These are phyloP conservation scores for Leccinum boreale DNA, from an alignment of 768 basidiomycete genomes.

Conservation along the genomic window DNA sequence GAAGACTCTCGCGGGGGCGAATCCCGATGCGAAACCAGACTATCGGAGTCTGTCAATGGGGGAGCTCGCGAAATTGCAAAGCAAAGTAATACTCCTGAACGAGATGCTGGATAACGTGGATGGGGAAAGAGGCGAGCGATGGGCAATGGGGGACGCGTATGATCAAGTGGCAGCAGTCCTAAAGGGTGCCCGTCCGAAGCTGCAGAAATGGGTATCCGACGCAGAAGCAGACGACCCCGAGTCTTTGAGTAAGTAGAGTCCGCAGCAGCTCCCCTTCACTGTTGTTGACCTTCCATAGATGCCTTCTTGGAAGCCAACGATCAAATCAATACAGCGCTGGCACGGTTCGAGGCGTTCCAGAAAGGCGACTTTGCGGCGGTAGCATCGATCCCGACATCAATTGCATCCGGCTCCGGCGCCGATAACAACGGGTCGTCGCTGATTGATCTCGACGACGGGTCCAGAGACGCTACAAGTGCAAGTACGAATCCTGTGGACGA, in stretches of 20 bases:
- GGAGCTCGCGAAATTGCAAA: conserved; percentile 92
- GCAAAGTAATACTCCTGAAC: conserved; percentile 92
- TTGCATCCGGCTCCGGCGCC: conserved; percentile 32
- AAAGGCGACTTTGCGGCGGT: conserved; percentile 80
- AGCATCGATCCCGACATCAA: conserved; percentile 65
- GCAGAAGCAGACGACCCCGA: conserved; percentile 88
- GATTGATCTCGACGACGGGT: conserved; percentile 73
- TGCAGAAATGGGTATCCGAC: conserved; percentile 98
- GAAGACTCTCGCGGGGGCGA: conserved; percentile 92
- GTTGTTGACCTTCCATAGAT: conserved; percentile 43
- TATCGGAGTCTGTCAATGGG: conserved; percentile 86
- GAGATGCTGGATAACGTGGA: conserved; percentile 96
- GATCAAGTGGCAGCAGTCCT: conserved; percentile 92
- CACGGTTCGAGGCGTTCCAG: conserved; percentile 91
- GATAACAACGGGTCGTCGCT: conserved; percentile 44
- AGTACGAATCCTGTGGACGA: conserved; percentile 44
- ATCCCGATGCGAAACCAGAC: conserved; percentile 92
- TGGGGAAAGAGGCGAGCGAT: conserved; percentile 63
- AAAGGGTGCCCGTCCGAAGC: conserved; percentile 79
- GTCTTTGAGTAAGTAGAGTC: conserved; percentile 64
- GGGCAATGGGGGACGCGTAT: conserved; percentile 89
- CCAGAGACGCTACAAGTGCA: conserved; percentile 12
- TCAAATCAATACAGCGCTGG: conserved; percentile 90
- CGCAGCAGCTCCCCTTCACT: not conserved
- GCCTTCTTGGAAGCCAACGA: conserved; percentile 96